A percentile compares a stretch with the other conserved stretches of the same genome.
Conservation (phyloP, 306 rosid species). For the Heteromeles arbutifolia region DNA sequence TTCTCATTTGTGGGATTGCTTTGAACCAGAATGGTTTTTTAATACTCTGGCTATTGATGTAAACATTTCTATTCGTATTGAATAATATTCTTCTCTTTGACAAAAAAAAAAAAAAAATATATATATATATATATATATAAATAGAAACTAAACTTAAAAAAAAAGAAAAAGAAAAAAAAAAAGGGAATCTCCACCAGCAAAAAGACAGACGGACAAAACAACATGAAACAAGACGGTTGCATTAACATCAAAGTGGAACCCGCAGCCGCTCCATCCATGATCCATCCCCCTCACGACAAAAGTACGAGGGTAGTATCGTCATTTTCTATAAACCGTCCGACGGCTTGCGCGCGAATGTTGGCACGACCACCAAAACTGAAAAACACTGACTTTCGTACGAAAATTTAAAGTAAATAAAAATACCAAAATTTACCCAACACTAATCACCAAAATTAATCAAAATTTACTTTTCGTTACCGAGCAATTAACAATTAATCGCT, state of each 20-base stretch:
- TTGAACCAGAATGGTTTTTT: no score
- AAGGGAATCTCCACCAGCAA: background rate
- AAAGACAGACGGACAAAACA: background rate
- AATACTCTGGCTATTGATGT: no score
- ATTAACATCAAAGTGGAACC: background rate
- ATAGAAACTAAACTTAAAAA: no score
- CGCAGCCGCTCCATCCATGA: slow-evolving; percentile 3
- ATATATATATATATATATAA: no score
- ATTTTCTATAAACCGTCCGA: slow-evolving; percentile 28
- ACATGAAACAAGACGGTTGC: background rate
- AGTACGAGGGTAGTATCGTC: slow-evolving; percentile 27
- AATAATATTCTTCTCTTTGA: no score
- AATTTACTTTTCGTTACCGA: background rate
- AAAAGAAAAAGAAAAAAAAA: no score
- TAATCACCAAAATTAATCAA: background rate
- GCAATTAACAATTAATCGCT: slow-evolving; percentile 8
- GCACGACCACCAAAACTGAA: slow-evolving; percentile 19
- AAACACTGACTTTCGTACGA: background rate
- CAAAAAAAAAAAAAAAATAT: no score
- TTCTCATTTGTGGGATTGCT: no score
- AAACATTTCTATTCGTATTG: no score
- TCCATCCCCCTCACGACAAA: background rate
- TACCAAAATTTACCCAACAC: background rate
- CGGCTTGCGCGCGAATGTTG: slow-evolving; percentile 73
- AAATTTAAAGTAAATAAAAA: background rate